Base-by-base conservation (phyloP, 2,329 filamentous ascomycete genomes). In the Zymoseptoria crescenta region DNA sequence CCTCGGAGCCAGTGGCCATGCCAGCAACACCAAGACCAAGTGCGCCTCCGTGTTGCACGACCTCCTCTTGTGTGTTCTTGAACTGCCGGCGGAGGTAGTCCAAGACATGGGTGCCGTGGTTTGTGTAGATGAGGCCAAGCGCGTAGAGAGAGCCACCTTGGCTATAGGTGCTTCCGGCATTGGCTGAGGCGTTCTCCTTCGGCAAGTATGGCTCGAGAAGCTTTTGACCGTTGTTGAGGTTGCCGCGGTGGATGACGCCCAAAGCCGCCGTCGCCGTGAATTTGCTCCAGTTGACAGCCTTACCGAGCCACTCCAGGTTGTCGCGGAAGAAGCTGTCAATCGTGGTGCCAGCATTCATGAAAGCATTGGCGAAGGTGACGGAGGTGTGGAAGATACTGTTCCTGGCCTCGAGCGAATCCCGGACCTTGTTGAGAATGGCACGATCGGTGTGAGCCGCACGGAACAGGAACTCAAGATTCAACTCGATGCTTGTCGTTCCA, bases 211-310 rank as follows among this genome's bases (percentile, higher is more conserved):
- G 94, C 70, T 96, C 91, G 13, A 99, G 82, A 1, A 99, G 83
- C 77, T 96, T 96, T 70, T 91, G 86, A 1, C 92, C 94, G 70
- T 99, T 93, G 24, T 88, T 89, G 60, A 99, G 81, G 74, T 99
- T 99, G 58, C 94, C 94, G 52, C 91, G 88, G 75, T 99, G 94
- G 63, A 99, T 96, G 55, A 97, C 94, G 74, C 94, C 94, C 5
- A 99, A 80, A 7, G 94, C 94, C 58, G 94, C 94, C 4, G 94
- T 99, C 13, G 94, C 94, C 0, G 94, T 96, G 74, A 99, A 99
- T 74, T 99, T 99, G 62, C 92, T 96, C 94, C 94, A 99, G 78
- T 99, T 99, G 53, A 97, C 91, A 27, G 94, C 94, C 79, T 97
- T 99, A 61, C 93, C 92, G 3, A 99, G 79, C 94, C 94, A 99